Evolutionary conservation across 345 rosid species (phyloP), one percentile per base, ranked within the genome.

Genomic region (Citrus inodora): DNA sequence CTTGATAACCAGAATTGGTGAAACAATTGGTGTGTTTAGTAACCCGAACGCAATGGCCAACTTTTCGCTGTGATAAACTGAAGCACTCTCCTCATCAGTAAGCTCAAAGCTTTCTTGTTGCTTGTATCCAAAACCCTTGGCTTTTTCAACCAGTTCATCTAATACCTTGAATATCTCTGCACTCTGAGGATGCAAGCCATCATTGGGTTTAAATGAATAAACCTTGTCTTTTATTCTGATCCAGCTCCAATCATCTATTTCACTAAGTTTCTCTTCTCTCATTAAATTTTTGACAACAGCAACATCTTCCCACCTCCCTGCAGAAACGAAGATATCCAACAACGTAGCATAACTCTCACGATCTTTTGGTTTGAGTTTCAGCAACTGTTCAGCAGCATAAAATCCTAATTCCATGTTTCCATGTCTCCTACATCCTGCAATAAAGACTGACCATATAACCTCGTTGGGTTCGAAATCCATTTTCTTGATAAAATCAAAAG

Each of bases 41-140:
- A 90, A 63, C 71, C 91, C 92, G 81, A 86, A 89, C 32, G 88
- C 87, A 64, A 82, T 59, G 8, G 92, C 94, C 76, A 86, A 75
- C 67, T 63, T 80, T 80, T 90, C 91, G 9, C 92, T 87, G 62
- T 86, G 89, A 60, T 80, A 79, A 66, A 79, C 53, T 14, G 65
- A 46, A 46, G 51, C 51, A 3, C 51, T 33, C 65, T 42, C 79
- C 9, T 81, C 84, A 27, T 79, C 79, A 9, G 42, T 74, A 48
- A 64, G 70, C 60, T 79, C 80, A 30, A 33, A 30, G 58, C 70
- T 76, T 61, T 58, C 32, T 1, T 14, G 14, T 19, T 79, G 6
- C 72, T 83, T 68, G 75, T 78, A 74, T 8, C 89, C 89, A 42
- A 66, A 61, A 33, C 40, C 66, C 81, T 78, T 81, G 71, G 86